Conservation (phyloP, 2,329 filamentous ascomycete species). For the Endothia cerciana region DNA sequence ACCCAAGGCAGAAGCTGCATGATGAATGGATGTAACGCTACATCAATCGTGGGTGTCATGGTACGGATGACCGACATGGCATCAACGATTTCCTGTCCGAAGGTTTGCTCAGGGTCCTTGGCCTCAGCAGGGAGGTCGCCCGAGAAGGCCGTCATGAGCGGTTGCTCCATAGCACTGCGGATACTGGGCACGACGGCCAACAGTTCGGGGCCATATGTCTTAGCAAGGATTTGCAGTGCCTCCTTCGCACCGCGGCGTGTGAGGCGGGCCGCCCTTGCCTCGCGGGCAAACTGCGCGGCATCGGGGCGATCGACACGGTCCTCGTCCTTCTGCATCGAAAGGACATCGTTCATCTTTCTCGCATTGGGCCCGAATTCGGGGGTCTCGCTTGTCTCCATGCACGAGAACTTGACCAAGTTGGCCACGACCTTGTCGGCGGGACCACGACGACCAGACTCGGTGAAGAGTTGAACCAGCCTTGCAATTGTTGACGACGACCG, state of each 20-base stretch:
- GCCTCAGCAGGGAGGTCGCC: conserved; percentile 74
- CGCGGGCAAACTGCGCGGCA: conserved; percentile 84
- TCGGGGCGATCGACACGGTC: conserved; percentile 92
- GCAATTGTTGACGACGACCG: conserved; percentile 86
- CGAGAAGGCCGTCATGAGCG: conserved; percentile 75
- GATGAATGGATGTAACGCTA: conserved; percentile 76
- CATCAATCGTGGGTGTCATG: conserved; percentile 85
- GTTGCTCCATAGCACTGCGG: conserved; percentile 77
- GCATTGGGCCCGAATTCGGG: conserved; percentile 91
- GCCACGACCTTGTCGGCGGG: conserved; percentile 95
- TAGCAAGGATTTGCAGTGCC: conserved; percentile 84
- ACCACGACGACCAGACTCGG: conserved; percentile 74
- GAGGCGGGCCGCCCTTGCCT: conserved; percentile 86
- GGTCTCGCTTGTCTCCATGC: conserved; percentile 95
- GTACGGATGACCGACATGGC: conserved; percentile 91
- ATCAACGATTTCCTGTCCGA: conserved; percentile 93
- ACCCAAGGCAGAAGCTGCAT: conserved; percentile 83
- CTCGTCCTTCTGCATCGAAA: conserved; percentile 96
- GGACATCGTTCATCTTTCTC: conserved; percentile 74
- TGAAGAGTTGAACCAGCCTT: conserved; percentile 83
- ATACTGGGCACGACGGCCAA: conserved; percentile 86
- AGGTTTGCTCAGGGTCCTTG: conserved; percentile 70
- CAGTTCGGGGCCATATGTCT: conserved; percentile 75
- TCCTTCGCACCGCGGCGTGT: conserved; percentile 93
- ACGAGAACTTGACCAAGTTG: conserved; percentile 96